Base-by-base conservation (phyloP, 2,329 filamentous ascomycete species). In the Paramyrothecium roridum region DNA sequence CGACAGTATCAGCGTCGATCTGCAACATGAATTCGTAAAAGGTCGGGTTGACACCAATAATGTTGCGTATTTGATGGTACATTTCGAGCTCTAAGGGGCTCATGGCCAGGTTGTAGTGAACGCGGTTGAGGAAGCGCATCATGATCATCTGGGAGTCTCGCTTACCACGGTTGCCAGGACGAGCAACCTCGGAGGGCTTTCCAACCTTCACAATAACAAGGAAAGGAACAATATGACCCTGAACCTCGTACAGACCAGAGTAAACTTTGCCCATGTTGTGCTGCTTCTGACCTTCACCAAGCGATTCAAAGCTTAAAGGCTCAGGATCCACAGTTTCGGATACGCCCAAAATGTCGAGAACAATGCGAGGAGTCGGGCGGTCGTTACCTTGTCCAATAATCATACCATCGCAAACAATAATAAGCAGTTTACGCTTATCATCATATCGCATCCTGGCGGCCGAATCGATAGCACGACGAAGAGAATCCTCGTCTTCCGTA, bases 241-340 rank as follows among this genome's bases (percentile, higher is more conserved):
- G 91, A 8, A 97, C 93, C 75, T 99, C 95, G 71, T 99, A 99
- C 6, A 99, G 80, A 67, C 95, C 95, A 20, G 95, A 97, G 76
- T 99, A 99, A 61, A 97, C 86, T 75, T 99, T 99, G 73, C 90
- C 95, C 93, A 98, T 98, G 74, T 99, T 99, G 80, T 98, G 95
- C 73, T 98, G 95, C 77, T 96, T 96, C 76, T 89, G 85, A 70
- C 95, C 95, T 74, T 98, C 93, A 56, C 95, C 95, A 37, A 99
- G 83, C 68, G 91, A 93, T 71, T 99, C 93, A 65, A 99, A 99
- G 80, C 92, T 97, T 56, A 99, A 81, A 3, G 95, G 91, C 70
- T 98, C 93, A 1, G 96, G 95, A 67, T 99, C 93, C 17, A 97
- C 90, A 2, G 88, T 90, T 64, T 97, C 93, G 2, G 92, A 89